phyloP scores from a whole-genome alignment of 371 early-diverging fungal genomes.

The Mucor sp. region DNA sequence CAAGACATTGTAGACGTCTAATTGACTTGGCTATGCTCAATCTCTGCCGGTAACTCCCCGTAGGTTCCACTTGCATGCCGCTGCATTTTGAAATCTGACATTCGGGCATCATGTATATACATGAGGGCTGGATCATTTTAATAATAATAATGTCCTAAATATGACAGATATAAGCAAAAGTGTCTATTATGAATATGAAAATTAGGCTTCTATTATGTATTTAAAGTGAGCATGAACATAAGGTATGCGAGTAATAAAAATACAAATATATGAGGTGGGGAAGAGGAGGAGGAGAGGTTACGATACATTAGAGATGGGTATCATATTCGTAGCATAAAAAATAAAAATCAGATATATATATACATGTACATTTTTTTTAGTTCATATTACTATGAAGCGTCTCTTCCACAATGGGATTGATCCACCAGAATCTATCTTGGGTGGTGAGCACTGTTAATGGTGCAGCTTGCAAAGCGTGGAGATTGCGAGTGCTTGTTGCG shows the following conservation, averaged over 20 bases:
- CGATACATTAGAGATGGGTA: neutral
- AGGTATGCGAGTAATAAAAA: neutral
- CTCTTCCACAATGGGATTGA: conserved; percentile 33
- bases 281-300: neutral
- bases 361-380: neutral
- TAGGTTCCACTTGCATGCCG: no score
- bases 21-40: no score
- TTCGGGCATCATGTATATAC: no score
- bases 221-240: neutral
- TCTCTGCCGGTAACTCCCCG: no score
- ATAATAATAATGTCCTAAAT: no score
- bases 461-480: conserved; percentile 1
- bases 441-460: conserved; percentile 31
- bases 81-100: no score
- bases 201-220: neutral
- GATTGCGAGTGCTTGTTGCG: neutral
- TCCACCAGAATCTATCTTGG: conserved; percentile 39
- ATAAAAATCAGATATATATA: neutral
- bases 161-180: neutral
- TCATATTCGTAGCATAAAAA: neutral
- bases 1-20: no score
- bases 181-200: neutral
- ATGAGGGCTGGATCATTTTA: no score
- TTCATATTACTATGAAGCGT: conserved; percentile 14
- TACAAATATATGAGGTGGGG: neutral